Evolutionary conservation across 768 basidiomycete genomes (phyloP).

Genomic region (Leccinum incarnatum): DNA sequence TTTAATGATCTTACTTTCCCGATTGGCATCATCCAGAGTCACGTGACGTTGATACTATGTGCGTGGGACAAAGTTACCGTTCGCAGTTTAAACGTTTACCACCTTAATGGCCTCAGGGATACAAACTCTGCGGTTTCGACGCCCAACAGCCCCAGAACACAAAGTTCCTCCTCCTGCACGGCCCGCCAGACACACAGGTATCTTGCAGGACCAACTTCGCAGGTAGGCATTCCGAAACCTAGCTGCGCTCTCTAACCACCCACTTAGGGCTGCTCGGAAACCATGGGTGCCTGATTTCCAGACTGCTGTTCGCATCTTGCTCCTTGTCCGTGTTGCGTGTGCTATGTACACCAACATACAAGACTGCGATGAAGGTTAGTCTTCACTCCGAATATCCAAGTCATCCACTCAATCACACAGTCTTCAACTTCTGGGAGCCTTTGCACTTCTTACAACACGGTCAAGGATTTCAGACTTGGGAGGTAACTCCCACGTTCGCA

Average conservation of each 20-base stretch:
- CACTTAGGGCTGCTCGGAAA: constrained; percentile 56
- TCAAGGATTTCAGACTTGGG: constrained; percentile 97
- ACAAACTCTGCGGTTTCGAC: constrained; percentile 51
- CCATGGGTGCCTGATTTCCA: constrained; percentile 88
- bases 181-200: constrained; percentile 54
- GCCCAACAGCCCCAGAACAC: constrained; percentile 34
- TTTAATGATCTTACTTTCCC: background rate
- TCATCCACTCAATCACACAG: constrained; percentile 39
- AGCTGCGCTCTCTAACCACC: constrained; percentile 8
- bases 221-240: constrained; percentile 41
- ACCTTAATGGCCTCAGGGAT: constrained; percentile 40
- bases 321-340: constrained; percentile 73
- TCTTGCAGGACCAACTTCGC: constrained; percentile 79
- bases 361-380: constrained; percentile 94
- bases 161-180: constrained; percentile 18
- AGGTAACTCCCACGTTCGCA: constrained; percentile 86
- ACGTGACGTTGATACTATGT: background rate
- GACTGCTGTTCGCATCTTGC: constrained; percentile 76
- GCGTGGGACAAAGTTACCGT: background rate
- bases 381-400: background rate
- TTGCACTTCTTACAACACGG: constrained; percentile 87
- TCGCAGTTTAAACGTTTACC: background rate
- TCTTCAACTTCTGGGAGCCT: constrained; percentile 99
- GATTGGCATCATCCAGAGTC: background rate
- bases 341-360: constrained; percentile 96